These are phyloP conservation scores for Domatiomyces globalis DNA, from an alignment of 2,329 filamentous ascomycete species.

Conservation along the genomic window DNA sequence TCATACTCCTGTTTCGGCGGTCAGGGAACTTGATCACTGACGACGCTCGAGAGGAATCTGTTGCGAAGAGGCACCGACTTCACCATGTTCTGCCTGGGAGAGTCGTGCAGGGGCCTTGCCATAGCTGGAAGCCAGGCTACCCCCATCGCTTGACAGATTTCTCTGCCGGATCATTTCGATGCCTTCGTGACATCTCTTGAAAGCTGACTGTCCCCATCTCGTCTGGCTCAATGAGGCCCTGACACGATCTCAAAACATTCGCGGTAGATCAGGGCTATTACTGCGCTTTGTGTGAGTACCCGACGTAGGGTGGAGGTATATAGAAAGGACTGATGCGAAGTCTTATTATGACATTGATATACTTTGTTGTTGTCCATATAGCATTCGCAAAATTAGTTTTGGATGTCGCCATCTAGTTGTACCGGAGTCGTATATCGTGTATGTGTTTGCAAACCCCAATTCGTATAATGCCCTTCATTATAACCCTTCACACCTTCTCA, in stretches of 20 bases:
- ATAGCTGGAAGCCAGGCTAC: slow-evolving; percentile 6
- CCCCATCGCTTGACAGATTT: slow-evolving; percentile 5
- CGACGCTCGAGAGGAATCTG: slow-evolving; percentile 5
- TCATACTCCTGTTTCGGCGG: slow-evolving; percentile 4
- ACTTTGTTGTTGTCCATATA: slow-evolving; percentile 9
- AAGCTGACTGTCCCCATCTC: slow-evolving; percentile 4
- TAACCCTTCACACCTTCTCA: slow-evolving; percentile 8
- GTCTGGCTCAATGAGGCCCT: slow-evolving; percentile 3
- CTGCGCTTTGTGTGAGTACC: slow-evolving; percentile 4
- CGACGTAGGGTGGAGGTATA: slow-evolving; percentile 5
- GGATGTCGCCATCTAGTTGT: slow-evolving; percentile 8
- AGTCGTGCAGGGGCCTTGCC: slow-evolving; percentile 4
- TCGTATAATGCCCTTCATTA: slow-evolving; percentile 7
- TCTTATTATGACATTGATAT: slow-evolving; percentile 3
- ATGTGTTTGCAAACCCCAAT: slow-evolving; percentile 4
- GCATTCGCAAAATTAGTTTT: slow-evolving; percentile 8
- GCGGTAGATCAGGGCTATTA: slow-evolving; percentile 4
- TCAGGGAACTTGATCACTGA: slow-evolving; percentile 5
- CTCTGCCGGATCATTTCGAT: slow-evolving; percentile 5
- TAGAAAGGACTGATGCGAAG: background rate
- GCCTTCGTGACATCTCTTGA: slow-evolving; percentile 5
- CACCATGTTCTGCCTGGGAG: slow-evolving; percentile 6
- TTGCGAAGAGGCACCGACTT: slow-evolving; percentile 4
- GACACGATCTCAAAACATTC: slow-evolving; percentile 5
- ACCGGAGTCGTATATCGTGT: slow-evolving; percentile 7